These are phyloP conservation scores for Balakata baccata DNA, from an alignment of 345 rosid species.

Conservation along the genomic window DNA sequence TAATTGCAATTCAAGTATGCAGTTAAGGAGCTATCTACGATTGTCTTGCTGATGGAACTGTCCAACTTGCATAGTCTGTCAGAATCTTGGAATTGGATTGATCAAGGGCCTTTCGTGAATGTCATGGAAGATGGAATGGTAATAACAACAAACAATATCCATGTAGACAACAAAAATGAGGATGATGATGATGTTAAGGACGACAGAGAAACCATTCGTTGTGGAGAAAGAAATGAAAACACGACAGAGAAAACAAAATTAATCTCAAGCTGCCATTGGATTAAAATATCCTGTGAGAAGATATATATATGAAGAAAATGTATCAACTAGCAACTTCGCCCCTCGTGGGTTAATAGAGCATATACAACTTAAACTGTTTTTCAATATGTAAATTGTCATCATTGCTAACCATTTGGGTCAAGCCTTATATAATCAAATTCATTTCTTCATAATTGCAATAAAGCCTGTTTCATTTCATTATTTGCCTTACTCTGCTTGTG, in stretches of 20 bases:
- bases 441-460: too few relatives aligned
- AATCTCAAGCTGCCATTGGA: slow-evolving; percentile 10
- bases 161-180: slow-evolving; percentile 2
- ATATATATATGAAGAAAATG: slow-evolving; percentile 22
- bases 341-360: slow-evolving; percentile 32
- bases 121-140: slow-evolving; percentile 42
- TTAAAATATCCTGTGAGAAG: slow-evolving; percentile 20
- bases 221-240: slow-evolving; percentile 4
- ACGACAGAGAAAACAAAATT: slow-evolving; percentile 5
- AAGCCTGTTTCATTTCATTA: too few relatives aligned
- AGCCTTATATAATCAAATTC: too few relatives aligned
- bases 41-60: slow-evolving; percentile 21
- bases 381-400: too few relatives aligned
- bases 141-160: slow-evolving; percentile 24
- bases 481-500: too few relatives aligned
- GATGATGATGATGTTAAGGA: neutral
- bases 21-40: neutral
- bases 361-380: neutral
- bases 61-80: slow-evolving; percentile 4
- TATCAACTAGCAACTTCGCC: slow-evolving; percentile 45
- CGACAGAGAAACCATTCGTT: neutral
- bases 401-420: too few relatives aligned
- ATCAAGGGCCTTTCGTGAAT: slow-evolving; percentile 40
- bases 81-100: slow-evolving; percentile 33
- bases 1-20: neutral